These are phyloP conservation scores for Teratosphaeria gauchensis DNA, from an alignment of 2,329 filamentous ascomycete species.

Conservation along the genomic window DNA sequence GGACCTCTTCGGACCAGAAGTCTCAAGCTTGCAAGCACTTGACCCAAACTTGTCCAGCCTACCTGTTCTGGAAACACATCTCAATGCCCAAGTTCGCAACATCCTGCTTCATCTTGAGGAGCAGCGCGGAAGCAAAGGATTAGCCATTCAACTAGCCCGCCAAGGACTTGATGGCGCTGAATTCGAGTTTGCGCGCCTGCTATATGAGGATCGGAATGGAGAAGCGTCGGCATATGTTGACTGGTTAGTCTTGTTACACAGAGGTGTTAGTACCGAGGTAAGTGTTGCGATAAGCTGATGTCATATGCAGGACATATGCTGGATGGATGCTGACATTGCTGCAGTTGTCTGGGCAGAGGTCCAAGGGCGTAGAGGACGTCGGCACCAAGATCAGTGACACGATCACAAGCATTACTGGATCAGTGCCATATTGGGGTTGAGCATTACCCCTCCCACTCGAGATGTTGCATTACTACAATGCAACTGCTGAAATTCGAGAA, in stretches of 20 bases:
- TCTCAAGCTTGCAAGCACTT: constrained; percentile 60
- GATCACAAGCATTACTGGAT: constrained; percentile 22
- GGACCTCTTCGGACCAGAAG: constrained; percentile 78
- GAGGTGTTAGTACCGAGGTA: constrained; percentile 78
- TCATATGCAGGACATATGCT: neutral
- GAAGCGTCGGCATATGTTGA: constrained; percentile 98
- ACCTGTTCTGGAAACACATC: constrained; percentile 78
- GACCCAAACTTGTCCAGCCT: constrained; percentile 73
- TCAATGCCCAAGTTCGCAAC: constrained; percentile 92
- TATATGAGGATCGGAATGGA: constrained; percentile 93
- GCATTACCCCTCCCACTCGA: neutral
- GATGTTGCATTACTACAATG: neutral
- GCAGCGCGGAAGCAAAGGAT: constrained; percentile 73
- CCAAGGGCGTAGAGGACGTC: constrained; percentile 17
- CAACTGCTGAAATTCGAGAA: neutral
- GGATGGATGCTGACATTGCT: constrained; percentile 9
- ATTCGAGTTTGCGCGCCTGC: constrained; percentile 84
- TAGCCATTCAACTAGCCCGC: constrained; percentile 80
- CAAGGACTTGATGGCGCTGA: constrained; percentile 92
- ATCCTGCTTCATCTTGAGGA: constrained; percentile 77
- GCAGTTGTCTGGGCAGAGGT: constrained; percentile 23
- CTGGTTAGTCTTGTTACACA: constrained; percentile 93
- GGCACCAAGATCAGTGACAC: constrained; percentile 18
- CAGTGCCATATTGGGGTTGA: constrained; percentile 20
- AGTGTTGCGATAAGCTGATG: constrained; percentile 13